Percentiles rank a stretch among this genome's conserved stretches.
Evolutionary conservation across 2,329 filamentous ascomycete species (phyloP).

Genomic region (Corinectria fuckeliana): DNA sequence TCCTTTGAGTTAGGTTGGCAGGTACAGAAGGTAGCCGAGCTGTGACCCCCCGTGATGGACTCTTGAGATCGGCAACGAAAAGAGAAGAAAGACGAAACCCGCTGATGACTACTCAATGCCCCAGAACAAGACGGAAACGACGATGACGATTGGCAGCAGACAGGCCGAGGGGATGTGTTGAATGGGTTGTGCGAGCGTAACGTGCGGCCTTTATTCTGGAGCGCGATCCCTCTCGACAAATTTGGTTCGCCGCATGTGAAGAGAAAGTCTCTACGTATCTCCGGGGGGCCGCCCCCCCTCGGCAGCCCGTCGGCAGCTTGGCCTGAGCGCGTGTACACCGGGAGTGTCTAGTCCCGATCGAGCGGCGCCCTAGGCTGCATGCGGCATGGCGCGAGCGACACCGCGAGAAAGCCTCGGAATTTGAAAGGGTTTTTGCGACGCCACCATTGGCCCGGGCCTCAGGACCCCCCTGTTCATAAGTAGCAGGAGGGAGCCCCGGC

Average conservation of each 20-base stretch:
- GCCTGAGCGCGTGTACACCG: conserved; percentile 28
- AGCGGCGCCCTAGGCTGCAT: conserved; percentile 7
- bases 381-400: conserved; percentile 15
- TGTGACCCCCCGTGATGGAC: neutral
- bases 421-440: conserved; percentile 1
- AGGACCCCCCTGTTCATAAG: conserved; percentile 28
- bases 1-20: conserved; percentile 11
- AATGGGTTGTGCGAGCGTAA: neutral
- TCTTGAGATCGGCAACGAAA: conserved; percentile 4
- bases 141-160: conserved; percentile 4
- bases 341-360: conserved; percentile 26
- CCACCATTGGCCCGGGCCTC: conserved; percentile 37
- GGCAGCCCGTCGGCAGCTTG: conserved; percentile 29
- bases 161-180: neutral
- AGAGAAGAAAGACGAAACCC: neutral
- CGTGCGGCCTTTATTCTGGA: conserved; percentile 36
- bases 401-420: conserved; percentile 42
- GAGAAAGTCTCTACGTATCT: conserved; percentile 37
- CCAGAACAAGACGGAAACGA: conserved; percentile 7
- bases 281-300: conserved; percentile 23
- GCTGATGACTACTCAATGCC: neutral
- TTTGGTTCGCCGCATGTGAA: conserved; percentile 39
- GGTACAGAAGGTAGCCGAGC: conserved; percentile 6
- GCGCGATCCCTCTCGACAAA: conserved; percentile 27
- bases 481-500: conserved; percentile 11